Evolutionary conservation across 2,329 filamentous ascomycete genomes (phyloP), one percentile per base, ranked within the genome.

Genomic region (Aureobasidium sp.): DNA sequence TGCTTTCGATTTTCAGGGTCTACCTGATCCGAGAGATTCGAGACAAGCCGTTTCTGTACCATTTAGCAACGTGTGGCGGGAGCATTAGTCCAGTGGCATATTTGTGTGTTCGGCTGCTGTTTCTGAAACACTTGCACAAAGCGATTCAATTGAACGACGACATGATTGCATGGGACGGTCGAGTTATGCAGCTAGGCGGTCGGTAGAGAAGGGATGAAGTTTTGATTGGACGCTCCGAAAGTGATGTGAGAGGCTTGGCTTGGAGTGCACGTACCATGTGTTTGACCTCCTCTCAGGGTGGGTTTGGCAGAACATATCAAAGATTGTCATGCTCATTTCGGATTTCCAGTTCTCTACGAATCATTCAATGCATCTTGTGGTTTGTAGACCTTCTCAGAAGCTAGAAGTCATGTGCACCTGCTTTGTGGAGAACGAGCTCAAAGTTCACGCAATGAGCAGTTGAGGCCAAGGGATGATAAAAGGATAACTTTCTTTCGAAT

Each of bases 1-100:
- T 75, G 15, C 39, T 63, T n/a, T 17, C n/a, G 55, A 37, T 42
- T 34, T 60, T 34, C 36, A 60, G 45, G 45, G 34, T 49, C 57
- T 20, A 51, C 22, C 45, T 36, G 17, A 20, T 45, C 29, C 29
- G 41, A 36, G 42, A 37, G 31, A 31, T 41, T 49, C 9, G 25
- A 42, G 57, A 60, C 41, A 31, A 60, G 34, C 31, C 25, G 53
- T 34, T 36, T 60, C 34, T 42, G 44, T 49, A 41, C 14, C 29
- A 41, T 36, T 17, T 22, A 34, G 34, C 34, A 25, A 41, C 20
- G 31, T 36, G 42, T 59, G 44, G 22, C 25, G 7, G 17, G 44
- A 3, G 25, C 12, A 9, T 41, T 20, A 45, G n/a, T 20, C 29
- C 29, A 51, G 25, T 51, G 25, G 36, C 55, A 58, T 48, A 3